Base-by-base conservation (phyloP, 2,329 filamentous ascomycete genomes). In the Pseudogymnoascus sp. region DNA sequence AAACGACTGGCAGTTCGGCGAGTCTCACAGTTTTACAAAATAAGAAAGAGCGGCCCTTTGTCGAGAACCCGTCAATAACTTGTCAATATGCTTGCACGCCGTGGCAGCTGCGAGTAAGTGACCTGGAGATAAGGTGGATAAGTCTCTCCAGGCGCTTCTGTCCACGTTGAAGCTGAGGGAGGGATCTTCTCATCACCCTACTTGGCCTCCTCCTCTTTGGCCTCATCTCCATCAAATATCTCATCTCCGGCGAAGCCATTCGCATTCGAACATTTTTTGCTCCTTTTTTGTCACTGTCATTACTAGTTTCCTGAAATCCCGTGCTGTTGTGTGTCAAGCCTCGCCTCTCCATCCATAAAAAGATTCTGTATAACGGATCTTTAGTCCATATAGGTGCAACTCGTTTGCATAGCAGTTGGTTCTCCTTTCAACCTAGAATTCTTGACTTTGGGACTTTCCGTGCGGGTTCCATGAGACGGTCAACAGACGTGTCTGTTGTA, bases 371-470 rank as follows among this genome's bases (percentile, higher is more conserved):
- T 60, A 60, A 26, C 38, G 7, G 33, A 39, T 60, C 33, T 39
- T 33, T 60, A 26, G 58, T 60, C 58, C 58, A 60, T 60, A 59
- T 59, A 60, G 19, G 29, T 60, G 19, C 58, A 19, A 19, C 58
- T 60, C 35, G 35, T 60, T 60, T 60, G 23, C 11, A 38, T 38
- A 41, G 33, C 58, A 38, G 33, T 38, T 60, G 21, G 23, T 60
- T 26, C 11, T 38, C 21, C n/a, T 14, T 60, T 60, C n/a, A 41
- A 26, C 58, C 58, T 60, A 60, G 19, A 60, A 39, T 38, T 26
- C 12, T 33, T 55, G n/a, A 21, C 10, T 33, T 33, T 33, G 29
- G 49, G 49, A 7, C 21, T 55, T 55, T 33, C 49, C 33, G 29
- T 55, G 49, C 29, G 49, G 49, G 19, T 55, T 55, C 26, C 29